A percentile compares a stretch with the other conserved stretches of the same genome.
Conservation (phyloP, 768 basidiomycete species). For the Clitopilus passeckerianus region DNA sequence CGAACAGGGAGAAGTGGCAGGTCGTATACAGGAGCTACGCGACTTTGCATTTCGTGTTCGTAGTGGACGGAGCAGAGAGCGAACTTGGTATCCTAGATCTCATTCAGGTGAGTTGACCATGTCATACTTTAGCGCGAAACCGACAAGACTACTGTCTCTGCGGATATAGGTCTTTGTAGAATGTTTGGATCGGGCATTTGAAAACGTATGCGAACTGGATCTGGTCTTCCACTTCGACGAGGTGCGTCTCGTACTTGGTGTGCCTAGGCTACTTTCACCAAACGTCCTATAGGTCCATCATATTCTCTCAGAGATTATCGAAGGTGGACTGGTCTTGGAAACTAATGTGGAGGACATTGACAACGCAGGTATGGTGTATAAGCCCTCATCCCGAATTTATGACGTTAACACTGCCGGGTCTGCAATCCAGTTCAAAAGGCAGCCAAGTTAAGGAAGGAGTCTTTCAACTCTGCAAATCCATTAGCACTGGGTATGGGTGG, state of each 20-base stretch:
- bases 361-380: constrained; percentile 47
- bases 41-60: constrained; percentile 95
- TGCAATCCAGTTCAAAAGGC: constrained; percentile 56
- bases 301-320: constrained; percentile 92
- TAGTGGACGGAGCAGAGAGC: constrained; percentile 94
- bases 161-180: constrained; percentile 87
- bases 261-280: neutral
- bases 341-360: constrained; percentile 89
- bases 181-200: constrained; percentile 90
- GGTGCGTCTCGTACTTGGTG: constrained; percentile 34
- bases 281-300: constrained; percentile 70
- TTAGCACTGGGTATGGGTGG: constrained; percentile 66
- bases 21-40: constrained; percentile 96
- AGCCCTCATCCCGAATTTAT: constrained; percentile 1
- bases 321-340: constrained; percentile 94
- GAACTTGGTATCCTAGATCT: constrained; percentile 94
- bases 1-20: constrained; percentile 60
- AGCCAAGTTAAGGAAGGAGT: constrained; percentile 69
- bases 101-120: constrained; percentile 70
- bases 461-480: constrained; percentile 78
- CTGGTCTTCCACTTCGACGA: constrained; percentile 99
- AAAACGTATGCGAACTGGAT: constrained; percentile 98
- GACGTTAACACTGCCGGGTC: neutral
- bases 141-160: neutral
- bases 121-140: too few relatives aligned